A percentile compares a stretch with the other conserved stretches of the same genome.
Evolutionary conservation across 306 rosid genomes (phyloP).

Genomic region (Ammopiptanthus mongolicus): DNA sequence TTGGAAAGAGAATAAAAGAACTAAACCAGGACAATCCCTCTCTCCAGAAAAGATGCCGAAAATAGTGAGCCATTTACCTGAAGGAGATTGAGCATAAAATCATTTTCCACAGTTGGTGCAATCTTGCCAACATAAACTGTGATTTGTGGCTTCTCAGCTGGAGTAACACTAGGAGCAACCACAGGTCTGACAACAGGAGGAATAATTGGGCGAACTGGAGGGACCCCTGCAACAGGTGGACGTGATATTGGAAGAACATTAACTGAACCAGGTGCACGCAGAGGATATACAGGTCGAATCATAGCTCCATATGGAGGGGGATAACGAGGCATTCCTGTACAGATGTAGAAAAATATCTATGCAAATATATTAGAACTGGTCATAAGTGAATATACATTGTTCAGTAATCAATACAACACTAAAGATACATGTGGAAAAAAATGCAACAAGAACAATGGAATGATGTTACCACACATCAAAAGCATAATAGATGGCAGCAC

Average conservation of each 20-base stretch:
- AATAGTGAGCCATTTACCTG: conserved; percentile 46
- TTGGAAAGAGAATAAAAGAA: background rate
- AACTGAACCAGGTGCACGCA: conserved; percentile 72
- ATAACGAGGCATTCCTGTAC: conserved; percentile 85
- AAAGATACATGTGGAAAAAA: conserved; percentile 27
- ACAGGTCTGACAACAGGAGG: conserved; percentile 75
- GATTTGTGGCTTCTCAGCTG: conserved; percentile 77
- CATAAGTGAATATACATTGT: conserved; percentile 16
- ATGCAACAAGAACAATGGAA: conserved; percentile 41
- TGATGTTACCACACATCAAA: conserved; percentile 83
- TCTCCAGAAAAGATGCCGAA: background rate
- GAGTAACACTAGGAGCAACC: conserved; percentile 63
- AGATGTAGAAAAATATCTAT: conserved; percentile 52
- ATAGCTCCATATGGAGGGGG: conserved; percentile 74
- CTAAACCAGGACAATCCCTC: background rate
- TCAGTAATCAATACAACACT: conserved; percentile 27
- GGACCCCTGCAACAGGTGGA: conserved; percentile 75
- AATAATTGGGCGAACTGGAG: conserved; percentile 73
- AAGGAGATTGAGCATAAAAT: conserved; percentile 77
- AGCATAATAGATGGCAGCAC: conserved; percentile 88
- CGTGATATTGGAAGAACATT: conserved; percentile 71
- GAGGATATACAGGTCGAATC: conserved; percentile 72
- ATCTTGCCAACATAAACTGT: conserved; percentile 92
- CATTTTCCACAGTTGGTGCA: conserved; percentile 86
- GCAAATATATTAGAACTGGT: conserved; percentile 63